Conservation (phyloP, 2,329 filamentous ascomycete genomes). For the Triangularia setosa region DNA sequence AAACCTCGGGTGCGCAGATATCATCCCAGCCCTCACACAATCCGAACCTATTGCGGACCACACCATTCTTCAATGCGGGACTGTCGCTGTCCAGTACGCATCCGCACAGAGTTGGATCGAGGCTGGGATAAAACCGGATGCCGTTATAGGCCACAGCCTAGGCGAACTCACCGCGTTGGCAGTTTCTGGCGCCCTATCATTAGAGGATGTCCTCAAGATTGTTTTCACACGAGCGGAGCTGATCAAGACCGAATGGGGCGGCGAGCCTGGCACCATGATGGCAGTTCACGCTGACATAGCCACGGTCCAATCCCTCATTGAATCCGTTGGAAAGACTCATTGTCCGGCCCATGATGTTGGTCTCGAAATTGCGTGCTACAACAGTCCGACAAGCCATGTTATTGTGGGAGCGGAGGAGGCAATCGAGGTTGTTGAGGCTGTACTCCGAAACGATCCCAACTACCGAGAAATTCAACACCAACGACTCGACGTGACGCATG, state of each 20-base stretch:
- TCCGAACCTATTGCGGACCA: constrained; percentile 22
- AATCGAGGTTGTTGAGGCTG: constrained; percentile 28
- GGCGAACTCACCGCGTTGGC: constrained; percentile 40
- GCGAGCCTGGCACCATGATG: constrained; percentile 38
- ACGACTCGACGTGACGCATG: constrained; percentile 42
- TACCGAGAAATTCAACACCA: constrained; percentile 31
- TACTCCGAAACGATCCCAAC: background rate
- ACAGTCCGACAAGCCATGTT: constrained; percentile 40
- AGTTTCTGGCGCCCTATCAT: constrained; percentile 31
- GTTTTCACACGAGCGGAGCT: constrained; percentile 30
- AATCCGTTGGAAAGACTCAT: constrained; percentile 5
- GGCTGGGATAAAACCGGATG: constrained; percentile 28
- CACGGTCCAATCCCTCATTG: background rate
- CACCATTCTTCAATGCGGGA: constrained; percentile 34
- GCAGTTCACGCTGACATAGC: constrained; percentile 26
- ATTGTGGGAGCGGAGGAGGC: constrained; percentile 36
- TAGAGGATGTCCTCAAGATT: constrained; percentile 32
- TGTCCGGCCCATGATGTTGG: constrained; percentile 3
- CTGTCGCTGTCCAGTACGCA: constrained; percentile 41
- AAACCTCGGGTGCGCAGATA: constrained; percentile 24
- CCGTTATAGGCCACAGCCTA: constrained; percentile 39
- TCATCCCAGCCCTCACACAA: constrained; percentile 33
- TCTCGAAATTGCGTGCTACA: constrained; percentile 44
- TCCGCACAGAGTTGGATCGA: constrained; percentile 36
- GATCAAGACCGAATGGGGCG: constrained; percentile 33